These are phyloP conservation scores for Rosa persica DNA, from an alignment of 306 rosid species.

Conservation along the genomic window DNA sequence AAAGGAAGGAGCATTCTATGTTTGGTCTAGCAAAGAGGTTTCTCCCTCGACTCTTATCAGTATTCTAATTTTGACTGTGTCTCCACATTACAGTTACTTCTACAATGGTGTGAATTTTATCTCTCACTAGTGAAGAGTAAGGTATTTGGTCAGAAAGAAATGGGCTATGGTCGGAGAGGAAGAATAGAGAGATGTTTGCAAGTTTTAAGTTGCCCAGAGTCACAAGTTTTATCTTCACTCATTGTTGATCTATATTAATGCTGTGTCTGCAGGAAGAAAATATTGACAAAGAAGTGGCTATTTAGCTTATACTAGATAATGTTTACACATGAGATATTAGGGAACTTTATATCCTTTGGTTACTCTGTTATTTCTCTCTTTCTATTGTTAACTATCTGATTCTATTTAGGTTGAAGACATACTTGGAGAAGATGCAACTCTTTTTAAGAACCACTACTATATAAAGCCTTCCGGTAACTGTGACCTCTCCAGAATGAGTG, in stretches of 20 bases:
- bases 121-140: background rate
- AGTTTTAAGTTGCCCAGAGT: background rate
- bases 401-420: slow-evolving; percentile 64
- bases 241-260: background rate
- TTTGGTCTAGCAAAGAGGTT: slow-evolving; percentile 90
- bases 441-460: slow-evolving; percentile 76
- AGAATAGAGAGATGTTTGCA: background rate
- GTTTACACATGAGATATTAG: background rate
- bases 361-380: slow-evolving; percentile 6
- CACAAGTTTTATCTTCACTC: background rate
- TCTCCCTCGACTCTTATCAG: background rate
- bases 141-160: background rate
- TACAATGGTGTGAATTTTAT: background rate
- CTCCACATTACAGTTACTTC: background rate
- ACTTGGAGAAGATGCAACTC: slow-evolving; percentile 79
- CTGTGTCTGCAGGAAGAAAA: background rate
- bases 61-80: background rate
- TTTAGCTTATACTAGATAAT: background rate
- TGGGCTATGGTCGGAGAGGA: no score
- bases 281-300: background rate
- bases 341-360: background rate
- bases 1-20: slow-evolving; percentile 89
- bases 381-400: slow-evolving; percentile 16
- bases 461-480: slow-evolving; percentile 74
- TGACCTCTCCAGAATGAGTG: slow-evolving; percentile 83